Evolutionary conservation across 768 basidiomycete genomes (phyloP).

Genomic region (Tylopilus rubrobrunneus): DNA sequence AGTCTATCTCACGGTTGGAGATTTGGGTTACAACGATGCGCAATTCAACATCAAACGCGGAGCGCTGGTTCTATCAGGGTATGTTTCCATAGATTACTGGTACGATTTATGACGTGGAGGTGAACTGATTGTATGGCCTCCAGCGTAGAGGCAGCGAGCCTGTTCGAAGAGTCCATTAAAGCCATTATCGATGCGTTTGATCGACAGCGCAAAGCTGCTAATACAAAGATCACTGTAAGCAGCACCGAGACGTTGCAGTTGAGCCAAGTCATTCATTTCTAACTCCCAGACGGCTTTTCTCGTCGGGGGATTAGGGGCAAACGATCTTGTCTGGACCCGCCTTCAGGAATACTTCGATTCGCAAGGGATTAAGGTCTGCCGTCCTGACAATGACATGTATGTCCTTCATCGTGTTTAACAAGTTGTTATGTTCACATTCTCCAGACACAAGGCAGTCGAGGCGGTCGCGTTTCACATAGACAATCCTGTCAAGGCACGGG

Average conservation of each 20-base stretch:
- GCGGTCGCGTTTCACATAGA: conserved; percentile 5
- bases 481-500: neutral
- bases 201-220: neutral
- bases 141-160: conserved; percentile 3
- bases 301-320: neutral
- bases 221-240: conserved; percentile 2
- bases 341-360: neutral
- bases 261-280: neutral
- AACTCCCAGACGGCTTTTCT: neutral
- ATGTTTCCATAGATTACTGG: no score
- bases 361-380: neutral
- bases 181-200: conserved; percentile 13
- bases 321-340: conserved; percentile 4
- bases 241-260: neutral
- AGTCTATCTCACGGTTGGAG: neutral
- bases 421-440: no score
- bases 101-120: no score
- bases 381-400: conserved; percentile 10
- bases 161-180: conserved; percentile 8
- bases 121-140: neutral
- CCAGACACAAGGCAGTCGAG: conserved; percentile 11
- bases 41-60: conserved; percentile 5
- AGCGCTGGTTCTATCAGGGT: conserved; percentile 7
- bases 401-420: neutral
- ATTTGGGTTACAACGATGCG: neutral